Conservation (phyloP, 805 yeast genomes). For the Komagataella ulmi region DNA sequence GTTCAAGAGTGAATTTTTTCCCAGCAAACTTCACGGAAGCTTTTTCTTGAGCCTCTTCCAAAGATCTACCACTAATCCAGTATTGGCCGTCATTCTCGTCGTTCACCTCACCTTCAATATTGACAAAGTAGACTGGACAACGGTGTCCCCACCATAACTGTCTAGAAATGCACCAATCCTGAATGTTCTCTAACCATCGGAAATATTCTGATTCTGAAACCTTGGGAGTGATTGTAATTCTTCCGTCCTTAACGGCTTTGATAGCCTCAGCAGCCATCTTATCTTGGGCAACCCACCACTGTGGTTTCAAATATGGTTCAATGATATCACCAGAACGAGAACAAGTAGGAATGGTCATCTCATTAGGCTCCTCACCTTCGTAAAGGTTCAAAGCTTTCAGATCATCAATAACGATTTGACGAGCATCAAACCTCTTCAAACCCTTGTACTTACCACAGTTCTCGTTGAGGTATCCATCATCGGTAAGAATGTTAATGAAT, state of each 20-base stretch:
- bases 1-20: constrained; percentile 61
- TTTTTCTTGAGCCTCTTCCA: constrained; percentile 75
- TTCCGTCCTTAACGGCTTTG: constrained; percentile 72
- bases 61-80: constrained; percentile 86
- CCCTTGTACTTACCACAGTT: constrained; percentile 92
- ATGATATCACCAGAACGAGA: constrained; percentile 95
- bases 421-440: constrained; percentile 88
- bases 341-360: constrained; percentile 90
- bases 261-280: constrained; percentile 84
- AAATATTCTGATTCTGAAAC: constrained; percentile 86
- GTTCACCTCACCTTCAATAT: constrained; percentile 62
- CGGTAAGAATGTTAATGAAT: constrained; percentile 81
- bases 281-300: constrained; percentile 96
- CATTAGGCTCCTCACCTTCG: constrained; percentile 83
- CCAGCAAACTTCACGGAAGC: constrained; percentile 66
- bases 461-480: constrained; percentile 83
- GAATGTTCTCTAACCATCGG: constrained; percentile 91
- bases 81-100: constrained; percentile 48
- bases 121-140: constrained; percentile 88
- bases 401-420: constrained; percentile 68
- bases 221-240: constrained; percentile 72
- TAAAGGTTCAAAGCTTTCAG: constrained; percentile 63
- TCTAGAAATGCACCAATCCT: constrained; percentile 99
- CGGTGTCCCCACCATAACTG: constrained; percentile 93
- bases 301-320: constrained; percentile 95